A percentile compares a stretch with the other conserved stretches of the same genome.
phyloP scores from a whole-genome alignment of 169 alveolate genomes.

The Plasmodium malariae region DNA sequence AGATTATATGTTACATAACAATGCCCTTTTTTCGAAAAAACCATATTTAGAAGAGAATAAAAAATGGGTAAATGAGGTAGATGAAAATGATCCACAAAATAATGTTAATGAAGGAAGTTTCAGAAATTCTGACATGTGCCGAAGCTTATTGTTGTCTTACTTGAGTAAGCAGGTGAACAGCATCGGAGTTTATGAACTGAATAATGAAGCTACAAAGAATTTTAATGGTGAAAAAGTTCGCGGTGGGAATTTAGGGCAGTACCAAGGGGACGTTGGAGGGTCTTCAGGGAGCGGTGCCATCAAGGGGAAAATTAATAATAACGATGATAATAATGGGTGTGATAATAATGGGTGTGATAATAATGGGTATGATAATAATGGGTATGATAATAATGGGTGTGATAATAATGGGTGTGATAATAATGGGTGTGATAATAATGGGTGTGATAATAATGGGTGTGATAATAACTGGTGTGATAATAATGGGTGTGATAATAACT shows the following conservation, averaged over 20 bases:
- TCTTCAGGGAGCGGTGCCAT: background rate
- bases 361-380: no score
- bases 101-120: background rate
- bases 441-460: no score
- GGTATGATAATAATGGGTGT: no score
- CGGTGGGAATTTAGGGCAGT: background rate
- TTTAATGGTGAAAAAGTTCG: no score
- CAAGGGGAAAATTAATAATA: no score
- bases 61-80: background rate
- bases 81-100: background rate
- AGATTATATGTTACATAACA: background rate
- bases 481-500: no score
- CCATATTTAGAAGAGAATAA: background rate
- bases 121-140: conserved; percentile 5
- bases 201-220: background rate
- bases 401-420: no score
- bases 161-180: conserved; percentile 2
- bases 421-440: no score
- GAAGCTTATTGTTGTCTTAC: conserved; percentile 6
- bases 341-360: background rate
- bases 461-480: no score
- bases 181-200: background rate
- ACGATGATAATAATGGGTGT: no score
- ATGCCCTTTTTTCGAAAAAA: background rate
- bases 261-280: background rate